Evolutionary conservation across 1,139 yeast genomes (phyloP), one percentile per base, ranked within the genome.

Genomic region (Hemisphaericaspora lyxosophila): DNA sequence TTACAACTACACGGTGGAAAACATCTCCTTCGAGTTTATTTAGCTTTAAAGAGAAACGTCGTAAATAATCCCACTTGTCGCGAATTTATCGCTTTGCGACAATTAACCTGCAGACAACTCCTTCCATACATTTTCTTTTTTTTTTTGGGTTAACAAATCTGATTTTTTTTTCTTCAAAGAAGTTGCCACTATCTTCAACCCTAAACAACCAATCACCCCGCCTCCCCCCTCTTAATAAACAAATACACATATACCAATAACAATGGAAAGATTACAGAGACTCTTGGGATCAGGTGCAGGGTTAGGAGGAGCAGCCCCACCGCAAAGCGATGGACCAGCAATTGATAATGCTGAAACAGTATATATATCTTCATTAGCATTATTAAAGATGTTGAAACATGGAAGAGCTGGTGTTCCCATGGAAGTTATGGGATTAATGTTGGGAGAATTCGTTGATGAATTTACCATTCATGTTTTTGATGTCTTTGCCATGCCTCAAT

Each of bases 381-480:
- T 94, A 42, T 73, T 94, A 46, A 94, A 94, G 64, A 92, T 92
- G 98, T 78, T 92, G 57, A 92, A 90, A 64, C 98, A 92, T 59
- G 97, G 98, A 33, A 77, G 97, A 56, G 97, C 98, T 1, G 99
- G 99, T 58, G 98, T 94, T 39, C 99, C 99, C 13, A 94, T 94
- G 99, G 99, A 94, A 70, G 99, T 94, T 35, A 94, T 94, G 99
- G 99, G 99, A 3, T 75, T 94, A 49, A 94, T 94, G 99, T 78
- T 94, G 52, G 99, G 99, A 36, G 97, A 92, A 53, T 90, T 92
- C 64, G 95, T 94, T 19, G 98, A 94, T 61, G 98, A 94, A 46
- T 92, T 86, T 65, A 94, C 98, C 1, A 94, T 94, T 33, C 96
- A 90, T 54, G 98, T 92, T 27, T 89, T 88, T 46, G 98, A 92